Base-by-base conservation (phyloP, 768 basidiomycete genomes). In the Crassisporium funariophilum region DNA sequence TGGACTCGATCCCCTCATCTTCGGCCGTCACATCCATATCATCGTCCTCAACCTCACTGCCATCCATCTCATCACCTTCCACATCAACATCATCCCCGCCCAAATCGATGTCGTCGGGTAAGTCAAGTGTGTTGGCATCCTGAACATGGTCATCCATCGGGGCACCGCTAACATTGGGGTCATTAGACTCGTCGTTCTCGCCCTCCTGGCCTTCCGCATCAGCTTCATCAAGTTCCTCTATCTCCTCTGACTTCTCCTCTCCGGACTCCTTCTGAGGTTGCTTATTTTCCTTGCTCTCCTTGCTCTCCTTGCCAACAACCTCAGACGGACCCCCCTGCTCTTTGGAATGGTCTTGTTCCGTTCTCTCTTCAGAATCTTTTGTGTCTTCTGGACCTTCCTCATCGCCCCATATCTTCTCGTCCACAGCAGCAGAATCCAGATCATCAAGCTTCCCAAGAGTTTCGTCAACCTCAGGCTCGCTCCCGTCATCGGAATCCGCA, bases 361-460 rank as follows among this genome's bases (percentile, higher is more conserved):
- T 70, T 61, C 83, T 81, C 36, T 81, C 78, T 35, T 83, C 75
- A 20, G 66, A 66, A n/a, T 74, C 64, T 16, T 76, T 68, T 11
- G 75, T 60, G 40, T 82, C 75, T 20, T 79, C 73, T 4, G 81
- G 75, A 10, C 79, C 80, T 40, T 73, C 66, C 55, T 95, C 87
- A 52, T 95, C 90, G 15, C 89, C 93, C 95, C 97, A 98, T 55
- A 99, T 73, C 71, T 98, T 98, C 70, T 99, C 95, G 60, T 98
- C 95, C 12, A 97, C 80, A 0, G 86, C 84, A 19, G 82, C 76
- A 7, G 91, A 87, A 68, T 98, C 95, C 13, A 79, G 72, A 2
- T 83, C 78, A 67, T 95, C 92, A 23, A 98, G 69, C 40, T 93
- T 78, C 5, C 83, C 93, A 22, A 95, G 62, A 52, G 84, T 83